These are phyloP conservation scores for Pseudofabraea citricarpa DNA, from an alignment of 2,329 filamentous ascomycete species.

Conservation along the genomic window DNA sequence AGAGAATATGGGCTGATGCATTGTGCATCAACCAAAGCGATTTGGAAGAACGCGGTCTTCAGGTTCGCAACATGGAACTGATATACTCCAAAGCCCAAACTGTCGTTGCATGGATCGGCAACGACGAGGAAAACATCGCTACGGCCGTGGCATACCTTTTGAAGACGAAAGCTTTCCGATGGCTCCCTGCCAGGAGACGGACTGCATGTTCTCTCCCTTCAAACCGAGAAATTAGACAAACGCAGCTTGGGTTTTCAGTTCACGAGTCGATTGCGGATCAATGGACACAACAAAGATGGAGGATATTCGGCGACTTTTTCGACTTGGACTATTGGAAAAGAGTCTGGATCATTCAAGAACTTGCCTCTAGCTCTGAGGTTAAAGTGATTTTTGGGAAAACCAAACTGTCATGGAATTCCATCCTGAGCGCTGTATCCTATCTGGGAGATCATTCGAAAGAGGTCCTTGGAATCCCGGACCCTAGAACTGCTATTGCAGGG, in stretches of 20 bases:
- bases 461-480: constrained; percentile 3
- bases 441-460: not conserved
- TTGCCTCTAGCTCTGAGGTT: not conserved
- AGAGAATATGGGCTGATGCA: constrained; percentile 1
- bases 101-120: not conserved
- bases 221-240: not conserved
- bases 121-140: not conserved
- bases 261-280: constrained; percentile 1
- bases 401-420: not conserved
- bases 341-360: not conserved
- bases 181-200: not conserved
- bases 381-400: not conserved
- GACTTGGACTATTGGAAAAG: not conserved
- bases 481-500: not conserved
- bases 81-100: not conserved
- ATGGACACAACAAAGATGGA: not conserved
- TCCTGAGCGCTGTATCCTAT: not conserved
- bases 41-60: not conserved
- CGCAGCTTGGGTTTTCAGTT: not conserved
- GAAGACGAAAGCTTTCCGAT: not conserved
- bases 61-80: constrained; percentile 1
- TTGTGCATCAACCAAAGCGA: constrained; percentile 3
- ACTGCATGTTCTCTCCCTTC: not conserved
- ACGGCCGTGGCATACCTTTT: not conserved
- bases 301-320: not conserved